Conservation (phyloP, 2,329 filamentous ascomycete genomes). For the Colletotrichum abscissum region DNA sequence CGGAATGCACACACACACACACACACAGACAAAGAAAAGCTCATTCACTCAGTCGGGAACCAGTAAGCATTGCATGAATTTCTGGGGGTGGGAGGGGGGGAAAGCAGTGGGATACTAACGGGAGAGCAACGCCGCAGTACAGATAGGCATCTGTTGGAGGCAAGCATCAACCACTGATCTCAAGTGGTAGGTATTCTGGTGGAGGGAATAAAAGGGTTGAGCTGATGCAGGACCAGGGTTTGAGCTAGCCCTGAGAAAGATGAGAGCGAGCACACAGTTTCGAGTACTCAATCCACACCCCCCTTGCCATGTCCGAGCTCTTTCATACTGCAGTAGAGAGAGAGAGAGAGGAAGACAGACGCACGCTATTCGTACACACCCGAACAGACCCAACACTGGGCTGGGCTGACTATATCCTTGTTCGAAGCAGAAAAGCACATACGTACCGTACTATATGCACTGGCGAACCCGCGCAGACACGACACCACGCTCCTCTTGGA, state of each 20-base stretch:
- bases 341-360: not conserved
- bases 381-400: slow-evolving; percentile 3
- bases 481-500: slow-evolving; percentile 4
- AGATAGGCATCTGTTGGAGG: not conserved
- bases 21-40: not conserved
- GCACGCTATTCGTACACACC: not conserved
- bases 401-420: not conserved
- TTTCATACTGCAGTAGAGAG: not conserved
- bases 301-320: slow-evolving; percentile 4
- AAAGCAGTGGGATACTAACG: not conserved
- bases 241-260: slow-evolving; percentile 15
- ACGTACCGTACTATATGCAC: not conserved
- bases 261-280: not conserved
- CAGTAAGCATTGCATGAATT: not conserved
- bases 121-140: slow-evolving; percentile 19
- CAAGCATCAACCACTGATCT: slow-evolving; percentile 5
- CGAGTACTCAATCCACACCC: not conserved
- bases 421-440: not conserved
- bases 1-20: not conserved
- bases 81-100: not conserved
- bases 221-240: slow-evolving; percentile 18
- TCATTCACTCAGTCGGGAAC: not conserved
- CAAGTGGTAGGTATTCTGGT: not conserved
- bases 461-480: slow-evolving; percentile 2
- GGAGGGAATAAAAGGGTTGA: slow-evolving; percentile 13